phyloP scores from a whole-genome alignment of 2,329 filamentous ascomycete genomes.

The Hortaea werneckii region DNA sequence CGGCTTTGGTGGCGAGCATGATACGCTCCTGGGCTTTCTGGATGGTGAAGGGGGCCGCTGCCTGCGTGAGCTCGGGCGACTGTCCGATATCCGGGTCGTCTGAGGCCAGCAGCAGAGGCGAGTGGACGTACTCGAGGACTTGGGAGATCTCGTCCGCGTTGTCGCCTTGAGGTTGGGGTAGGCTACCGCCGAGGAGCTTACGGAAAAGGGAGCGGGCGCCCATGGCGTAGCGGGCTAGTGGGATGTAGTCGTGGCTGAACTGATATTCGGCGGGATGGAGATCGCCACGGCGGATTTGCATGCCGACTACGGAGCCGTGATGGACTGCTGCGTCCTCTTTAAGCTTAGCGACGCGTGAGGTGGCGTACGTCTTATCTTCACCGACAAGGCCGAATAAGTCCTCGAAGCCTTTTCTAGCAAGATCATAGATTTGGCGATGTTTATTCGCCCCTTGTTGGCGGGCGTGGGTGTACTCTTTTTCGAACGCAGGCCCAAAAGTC shows the following conservation, averaged over 20 bases:
- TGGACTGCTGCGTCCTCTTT: conserved; percentile 35
- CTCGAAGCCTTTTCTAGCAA: conserved; percentile 62
- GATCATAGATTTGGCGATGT: conserved; percentile 51
- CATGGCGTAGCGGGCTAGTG: conserved; percentile 56
- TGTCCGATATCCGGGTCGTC: conserved; percentile 71
- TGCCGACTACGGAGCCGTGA: conserved; percentile 51
- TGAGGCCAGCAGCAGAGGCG: conserved; percentile 59
- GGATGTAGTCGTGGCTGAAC: conserved; percentile 69
- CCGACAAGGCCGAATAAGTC: conserved; percentile 60
- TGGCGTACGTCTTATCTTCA: conserved; percentile 57
- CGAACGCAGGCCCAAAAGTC: conserved; percentile 53
- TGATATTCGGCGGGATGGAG: conserved; percentile 71
- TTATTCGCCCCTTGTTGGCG: conserved; percentile 26
- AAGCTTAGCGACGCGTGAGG: conserved; percentile 48
- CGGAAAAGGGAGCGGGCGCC: conserved; percentile 31
- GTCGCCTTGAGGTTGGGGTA: conserved; percentile 36
- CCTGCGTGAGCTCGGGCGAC: conserved; percentile 50
- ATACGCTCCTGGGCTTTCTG: conserved; percentile 64
- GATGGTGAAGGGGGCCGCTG: conserved; percentile 21
- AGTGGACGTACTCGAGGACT: conserved; percentile 57
- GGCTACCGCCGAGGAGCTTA: conserved; percentile 1
- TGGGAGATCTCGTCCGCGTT: conserved; percentile 64
- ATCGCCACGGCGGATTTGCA: conserved; percentile 76
- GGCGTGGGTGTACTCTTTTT: conserved; percentile 41
- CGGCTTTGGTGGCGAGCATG: conserved; percentile 56